Evolutionary conservation across 306 rosid species (phyloP), one percentile per base, ranked within the genome.

Genomic region (cucumber (Cucumis sativus)): DNA sequence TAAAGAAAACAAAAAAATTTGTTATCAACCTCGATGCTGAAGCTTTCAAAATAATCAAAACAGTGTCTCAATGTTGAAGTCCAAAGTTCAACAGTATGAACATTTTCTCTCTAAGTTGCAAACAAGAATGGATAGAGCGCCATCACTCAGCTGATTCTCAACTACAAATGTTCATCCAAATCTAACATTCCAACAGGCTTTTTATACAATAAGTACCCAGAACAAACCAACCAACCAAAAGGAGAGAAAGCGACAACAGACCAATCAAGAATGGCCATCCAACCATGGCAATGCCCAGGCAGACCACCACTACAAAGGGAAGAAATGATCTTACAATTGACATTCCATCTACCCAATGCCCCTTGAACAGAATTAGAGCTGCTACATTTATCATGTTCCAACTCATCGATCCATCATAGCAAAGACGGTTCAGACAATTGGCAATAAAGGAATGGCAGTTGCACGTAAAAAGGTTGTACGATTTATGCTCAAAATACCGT

Each of bases 321-420:
- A 96, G 75, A 76, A 92, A 96, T 35, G 99, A 86, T 87, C 90
- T 86, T 74, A 91, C 7, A 82, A 91, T 64, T n/a, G 98, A 89
- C 58, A 76, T 57, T 76, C 77, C 52, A 62, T 84, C 92, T 55
- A 96, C 93, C 97, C 99, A 96, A 14, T 76, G 93, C 35, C 99
- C 98, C 87, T 92, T 91, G 7, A 85, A 79, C 54, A 96, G 88
- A 74, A 96, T 67, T 76, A 96, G 63, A 41, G 85, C 90, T 23
- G 87, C 99, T 51, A 92, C 91, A 73, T 73, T 90, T 57, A 96
- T 72, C 97, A 96, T 88, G 88, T 92, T 96, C 99, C 99, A 96
- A 61, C 73, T 79, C 97, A 92, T 88, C 74, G 97, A 92, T 65
- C 96, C 93, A 28, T 87, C 80, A 2, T 91, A 96, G 77, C 90